Evolutionary conservation across 2,329 filamentous ascomycete genomes (phyloP), one percentile per base, ranked within the genome.

Genomic region (Bipolaris sorokiniana): DNA sequence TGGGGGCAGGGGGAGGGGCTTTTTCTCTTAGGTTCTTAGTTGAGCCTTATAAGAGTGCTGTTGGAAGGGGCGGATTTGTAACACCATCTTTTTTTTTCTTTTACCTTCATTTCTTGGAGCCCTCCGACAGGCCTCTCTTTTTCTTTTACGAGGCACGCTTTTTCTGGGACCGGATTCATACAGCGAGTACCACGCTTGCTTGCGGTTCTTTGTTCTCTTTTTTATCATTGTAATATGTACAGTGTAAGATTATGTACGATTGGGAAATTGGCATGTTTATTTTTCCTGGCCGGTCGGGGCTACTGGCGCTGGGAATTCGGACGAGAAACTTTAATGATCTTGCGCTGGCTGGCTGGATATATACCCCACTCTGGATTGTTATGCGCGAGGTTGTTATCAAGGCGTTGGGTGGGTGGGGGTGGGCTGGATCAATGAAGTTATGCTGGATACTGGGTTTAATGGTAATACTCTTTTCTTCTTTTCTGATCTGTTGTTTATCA

Each of bases 311-410:
- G 23, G 36, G 31, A 18, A 20, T 34, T n/a, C 31, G 15, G 10
- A 51, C 16, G 34, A 42, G 33, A 1, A 23, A 28, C 26, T 28
- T 36, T 38, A 38, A 53, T 16, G 36, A 53, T 53, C 42, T 53
- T 56, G 49, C 28, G 28, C 36, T 22, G 31, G 50, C 50, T 34
- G 50, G 50, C 44, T 57, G 45, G 38, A 46, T 31, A 44, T 57
- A 57, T 57, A 57, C 54, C 54, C 54, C 50, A 57, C 54, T 57
- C 54, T 45, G 41, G 54, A 48, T 48, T 36, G 44, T 42, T 31
- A 33, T 15, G 10, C 15, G 28, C 28, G 7, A 31, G 28, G 28
- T 52, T 22, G 2, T 54, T 38, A 44, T 36, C 11, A 34, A 54
- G 16, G 36, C 20, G 22, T 23, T 22, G 37, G 31, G 18, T 11